Evolutionary conservation across 805 yeast species (phyloP).

Genomic region (Suhomyces tanzawaensis): DNA sequence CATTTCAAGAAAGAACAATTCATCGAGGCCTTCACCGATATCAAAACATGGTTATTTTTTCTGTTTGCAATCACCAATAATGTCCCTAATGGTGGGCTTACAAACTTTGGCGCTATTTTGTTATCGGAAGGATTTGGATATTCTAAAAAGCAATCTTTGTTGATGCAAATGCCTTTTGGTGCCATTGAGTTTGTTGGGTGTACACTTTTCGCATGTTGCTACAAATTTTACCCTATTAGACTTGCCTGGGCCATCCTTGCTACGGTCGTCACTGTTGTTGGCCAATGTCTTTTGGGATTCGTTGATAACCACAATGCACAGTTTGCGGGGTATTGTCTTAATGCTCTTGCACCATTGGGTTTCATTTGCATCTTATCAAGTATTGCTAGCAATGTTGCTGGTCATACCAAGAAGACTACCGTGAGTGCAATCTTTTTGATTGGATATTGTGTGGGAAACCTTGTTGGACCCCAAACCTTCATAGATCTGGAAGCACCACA

Average conservation of each 20-base stretch:
- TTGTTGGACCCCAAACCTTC: slow-evolving; percentile 56
- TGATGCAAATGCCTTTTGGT: slow-evolving; percentile 48
- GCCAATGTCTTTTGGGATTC: slow-evolving; percentile 44
- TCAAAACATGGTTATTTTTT: slow-evolving; percentile 35
- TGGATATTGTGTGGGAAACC: slow-evolving; percentile 54
- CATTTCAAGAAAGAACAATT: slow-evolving; percentile 38
- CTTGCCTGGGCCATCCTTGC: slow-evolving; percentile 25
- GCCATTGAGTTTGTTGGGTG: slow-evolving; percentile 45
- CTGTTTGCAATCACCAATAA: slow-evolving; percentile 22
- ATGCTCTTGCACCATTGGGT: slow-evolving; percentile 29
- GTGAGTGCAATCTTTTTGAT: slow-evolving; percentile 45
- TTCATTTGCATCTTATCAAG: slow-evolving; percentile 31
- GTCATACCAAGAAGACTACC: slow-evolving; percentile 55
- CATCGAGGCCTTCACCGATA: slow-evolving; percentile 33
- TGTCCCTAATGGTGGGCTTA: slow-evolving; percentile 39
- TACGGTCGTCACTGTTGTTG: slow-evolving; percentile 20
- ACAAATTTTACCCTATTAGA: slow-evolving; percentile 23
- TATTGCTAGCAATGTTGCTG: slow-evolving; percentile 50
- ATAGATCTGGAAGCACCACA: slow-evolving; percentile 41
- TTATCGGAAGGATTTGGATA: slow-evolving; percentile 25
- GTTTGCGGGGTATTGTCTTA: slow-evolving; percentile 31
- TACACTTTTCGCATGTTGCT: slow-evolving; percentile 26
- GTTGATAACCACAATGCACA: slow-evolving; percentile 24
- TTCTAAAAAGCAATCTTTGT: slow-evolving; percentile 32
- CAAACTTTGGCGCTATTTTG: slow-evolving; percentile 35